phyloP scores from a whole-genome alignment of 2,329 filamentous ascomycete genomes.

The Thermothelomyces thermophilus region DNA sequence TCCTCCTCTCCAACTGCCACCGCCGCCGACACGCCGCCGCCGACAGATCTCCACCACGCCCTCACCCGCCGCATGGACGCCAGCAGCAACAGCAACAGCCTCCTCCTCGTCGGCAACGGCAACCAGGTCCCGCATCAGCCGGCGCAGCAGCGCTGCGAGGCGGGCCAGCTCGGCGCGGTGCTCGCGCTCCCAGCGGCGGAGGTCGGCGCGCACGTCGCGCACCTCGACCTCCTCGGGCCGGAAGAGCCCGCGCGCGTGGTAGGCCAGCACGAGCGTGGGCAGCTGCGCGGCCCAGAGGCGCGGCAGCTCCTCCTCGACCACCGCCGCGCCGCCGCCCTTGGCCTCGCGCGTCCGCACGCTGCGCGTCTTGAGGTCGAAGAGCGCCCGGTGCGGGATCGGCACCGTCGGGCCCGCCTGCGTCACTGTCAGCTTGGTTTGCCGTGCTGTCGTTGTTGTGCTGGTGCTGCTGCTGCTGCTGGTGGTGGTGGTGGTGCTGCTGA shows the following conservation, averaged over 20 bases:
- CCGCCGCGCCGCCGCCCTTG: slow-evolving; percentile 28
- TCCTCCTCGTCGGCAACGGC: not conserved
- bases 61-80: slow-evolving; percentile 5
- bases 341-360: slow-evolving; percentile 32
- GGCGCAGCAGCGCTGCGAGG: slow-evolving; percentile 28
- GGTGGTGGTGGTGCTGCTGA: too few species aligned
- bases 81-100: slow-evolving; percentile 8
- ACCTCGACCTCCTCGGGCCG: slow-evolving; percentile 29
- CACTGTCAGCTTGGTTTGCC: slow-evolving; percentile 23
- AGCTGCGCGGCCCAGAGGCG: slow-evolving; percentile 38
- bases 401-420: too few species aligned
- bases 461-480: not conserved
- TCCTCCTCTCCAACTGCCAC: not conserved
- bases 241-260: slow-evolving; percentile 34
- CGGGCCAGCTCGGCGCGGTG: slow-evolving; percentile 28
- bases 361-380: slow-evolving; percentile 43
- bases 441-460: not conserved
- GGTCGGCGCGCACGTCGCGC: slow-evolving; percentile 27
- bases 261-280: slow-evolving; percentile 36
- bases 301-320: slow-evolving; percentile 34
- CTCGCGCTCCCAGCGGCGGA: slow-evolving; percentile 33
- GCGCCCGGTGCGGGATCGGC: slow-evolving; percentile 26
- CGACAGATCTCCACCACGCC: slow-evolving; percentile 26
- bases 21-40: not conserved
- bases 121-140: slow-evolving; percentile 14